A percentile compares a stretch with the other conserved stretches of the same genome.
phyloP scores from a whole-genome alignment of 257 asterid genomes.

The Penstemon eatonii region DNA sequence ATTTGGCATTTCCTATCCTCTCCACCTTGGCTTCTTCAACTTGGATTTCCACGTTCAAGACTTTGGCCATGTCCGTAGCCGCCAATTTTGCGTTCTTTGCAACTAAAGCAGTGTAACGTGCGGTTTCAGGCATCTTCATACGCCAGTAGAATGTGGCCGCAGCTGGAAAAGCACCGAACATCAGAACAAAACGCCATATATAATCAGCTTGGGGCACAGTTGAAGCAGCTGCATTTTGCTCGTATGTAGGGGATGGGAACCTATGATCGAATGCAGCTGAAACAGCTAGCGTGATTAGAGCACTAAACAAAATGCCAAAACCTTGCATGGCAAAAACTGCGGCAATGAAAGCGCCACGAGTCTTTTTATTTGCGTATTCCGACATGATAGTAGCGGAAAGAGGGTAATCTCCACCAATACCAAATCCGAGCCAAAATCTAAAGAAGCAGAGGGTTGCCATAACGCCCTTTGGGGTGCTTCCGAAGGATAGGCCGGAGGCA shows the following conservation, averaged over 20 bases:
- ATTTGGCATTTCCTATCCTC: not conserved
- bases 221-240: not conserved
- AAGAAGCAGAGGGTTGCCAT: constrained; percentile 22
- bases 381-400: constrained; percentile 25
- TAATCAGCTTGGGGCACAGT: constrained; percentile 15
- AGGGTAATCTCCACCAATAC: constrained; percentile 24
- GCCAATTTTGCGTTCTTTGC: constrained; percentile 18
- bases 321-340: constrained; percentile 30
- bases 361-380: constrained; percentile 22
- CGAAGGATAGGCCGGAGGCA: constrained; percentile 18
- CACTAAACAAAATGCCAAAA: constrained; percentile 17
- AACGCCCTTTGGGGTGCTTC: constrained; percentile 14
- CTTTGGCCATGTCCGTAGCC: constrained; percentile 18
- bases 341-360: constrained; percentile 20
- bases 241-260: not conserved
- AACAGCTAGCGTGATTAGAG: not conserved
- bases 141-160: constrained; percentile 21
- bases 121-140: constrained; percentile 28
- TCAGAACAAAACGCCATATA: constrained; percentile 18
- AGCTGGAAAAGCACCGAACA: constrained; percentile 23
- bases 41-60: constrained; percentile 12
- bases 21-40: constrained; percentile 15
- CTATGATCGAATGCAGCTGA: not conserved
- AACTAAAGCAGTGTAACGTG: constrained; percentile 21
- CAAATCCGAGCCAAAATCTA: constrained; percentile 27